These are phyloP conservation scores for Pichia deserticola DNA, from an alignment of 805 yeast genomes.

Conservation along the genomic window DNA sequence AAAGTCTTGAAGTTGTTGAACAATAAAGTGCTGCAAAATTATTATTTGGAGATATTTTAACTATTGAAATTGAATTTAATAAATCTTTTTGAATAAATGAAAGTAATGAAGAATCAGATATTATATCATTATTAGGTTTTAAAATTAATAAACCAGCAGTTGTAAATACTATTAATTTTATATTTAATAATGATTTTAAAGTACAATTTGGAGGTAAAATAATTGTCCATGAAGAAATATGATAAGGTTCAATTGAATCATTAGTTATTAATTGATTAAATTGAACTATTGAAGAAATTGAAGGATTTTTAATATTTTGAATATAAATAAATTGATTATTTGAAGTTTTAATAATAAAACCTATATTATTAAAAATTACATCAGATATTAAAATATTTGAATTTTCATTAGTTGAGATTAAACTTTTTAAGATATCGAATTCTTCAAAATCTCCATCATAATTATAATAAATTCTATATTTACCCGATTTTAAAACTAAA, in stretches of 20 bases:
- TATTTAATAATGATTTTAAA: background rate
- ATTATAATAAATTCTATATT: constrained; percentile 52
- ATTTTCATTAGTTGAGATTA: background rate
- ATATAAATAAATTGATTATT: constrained; percentile 37
- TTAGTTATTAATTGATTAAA: background rate
- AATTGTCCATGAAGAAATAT: background rate
- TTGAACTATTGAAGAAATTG: background rate
- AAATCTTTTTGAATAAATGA: background rate
- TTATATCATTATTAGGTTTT: background rate
- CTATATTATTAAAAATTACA: constrained; percentile 33
- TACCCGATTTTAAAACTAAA: constrained; percentile 46
- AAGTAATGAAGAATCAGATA: background rate
- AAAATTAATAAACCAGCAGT: constrained; percentile 1
- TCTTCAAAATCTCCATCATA: constrained; percentile 63
- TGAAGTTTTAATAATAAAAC: constrained; percentile 36
- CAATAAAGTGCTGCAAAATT: constrained; percentile 4
- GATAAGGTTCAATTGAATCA: constrained; percentile 27
- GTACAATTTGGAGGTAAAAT: background rate
- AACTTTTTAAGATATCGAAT: constrained; percentile 24
- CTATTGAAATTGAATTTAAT: background rate
- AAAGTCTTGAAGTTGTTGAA: background rate
- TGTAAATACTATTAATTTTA: background rate
- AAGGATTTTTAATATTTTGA: constrained; percentile 15
- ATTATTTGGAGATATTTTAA: constrained; percentile 8
- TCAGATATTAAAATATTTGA: background rate